Evolutionary conservation across 495 filamentous ascomycete genomes (phyloP).

Genomic region (Penicillium diatomitis): DNA sequence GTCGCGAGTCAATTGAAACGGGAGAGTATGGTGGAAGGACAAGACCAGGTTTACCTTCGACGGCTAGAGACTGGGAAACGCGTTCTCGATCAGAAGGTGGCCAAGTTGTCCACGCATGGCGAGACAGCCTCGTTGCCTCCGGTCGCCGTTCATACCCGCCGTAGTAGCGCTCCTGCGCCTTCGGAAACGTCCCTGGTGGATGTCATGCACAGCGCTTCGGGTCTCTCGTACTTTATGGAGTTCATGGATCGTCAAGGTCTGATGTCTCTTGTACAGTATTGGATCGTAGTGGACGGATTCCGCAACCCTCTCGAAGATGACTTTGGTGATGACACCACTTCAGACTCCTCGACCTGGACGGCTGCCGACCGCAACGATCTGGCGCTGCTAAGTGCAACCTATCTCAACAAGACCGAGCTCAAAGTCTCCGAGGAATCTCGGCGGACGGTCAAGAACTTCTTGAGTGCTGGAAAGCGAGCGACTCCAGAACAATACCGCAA

Average conservation of each 20-base stretch:
- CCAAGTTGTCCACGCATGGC: conserved; percentile 64
- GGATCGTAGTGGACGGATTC: conserved; percentile 95
- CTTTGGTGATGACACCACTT: conserved; percentile 55
- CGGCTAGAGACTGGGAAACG: conserved; percentile 86
- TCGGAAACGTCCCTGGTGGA: conserved; percentile 70
- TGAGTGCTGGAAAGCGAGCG: conserved; percentile 66
- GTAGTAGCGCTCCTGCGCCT: conserved; percentile 40
- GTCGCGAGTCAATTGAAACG: conserved; percentile 86
- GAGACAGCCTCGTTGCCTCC: conserved; percentile 30
- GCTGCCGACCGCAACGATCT: conserved; percentile 80
- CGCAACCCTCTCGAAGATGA: conserved; percentile 95
- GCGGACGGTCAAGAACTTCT: conserved; percentile 61
- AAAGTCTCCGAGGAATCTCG: conserved; percentile 63
- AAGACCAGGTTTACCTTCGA: conserved; percentile 77
- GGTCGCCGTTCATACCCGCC: conserved; percentile 27
- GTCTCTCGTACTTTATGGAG: conserved; percentile 97
- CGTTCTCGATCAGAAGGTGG: conserved; percentile 82
- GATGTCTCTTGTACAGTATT: conserved; percentile 92
- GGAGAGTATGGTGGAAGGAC: conserved; percentile 66
- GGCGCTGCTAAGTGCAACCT: conserved; percentile 80
- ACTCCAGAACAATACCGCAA: conserved; percentile 72
- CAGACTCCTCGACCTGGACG: conserved; percentile 63
- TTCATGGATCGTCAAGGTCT: conserved; percentile 90
- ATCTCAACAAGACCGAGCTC: conserved; percentile 73
- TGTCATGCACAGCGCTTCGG: conserved; percentile 76